phyloP scores from a whole-genome alignment of 805 yeast species.

The Yarrowia bubula region DNA sequence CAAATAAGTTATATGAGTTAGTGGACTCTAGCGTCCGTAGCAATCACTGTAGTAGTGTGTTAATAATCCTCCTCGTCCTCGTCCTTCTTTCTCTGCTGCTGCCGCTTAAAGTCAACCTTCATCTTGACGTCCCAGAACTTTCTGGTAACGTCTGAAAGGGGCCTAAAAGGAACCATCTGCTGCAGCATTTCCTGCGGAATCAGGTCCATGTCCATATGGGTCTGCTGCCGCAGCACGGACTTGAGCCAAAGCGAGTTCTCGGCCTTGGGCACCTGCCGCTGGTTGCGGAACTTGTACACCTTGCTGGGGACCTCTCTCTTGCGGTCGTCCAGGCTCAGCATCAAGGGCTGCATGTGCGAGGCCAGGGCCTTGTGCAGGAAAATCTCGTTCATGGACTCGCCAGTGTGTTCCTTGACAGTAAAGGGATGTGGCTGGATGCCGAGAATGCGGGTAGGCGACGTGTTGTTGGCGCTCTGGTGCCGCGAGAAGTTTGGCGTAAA shows the following conservation, averaged over 20 bases:
- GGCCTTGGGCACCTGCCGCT: not conserved
- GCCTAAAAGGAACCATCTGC: slow-evolving; percentile 26
- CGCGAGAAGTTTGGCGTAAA: slow-evolving; percentile 16
- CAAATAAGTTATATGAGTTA: slow-evolving; percentile 26
- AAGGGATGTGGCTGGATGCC: slow-evolving; percentile 21
- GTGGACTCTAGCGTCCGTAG: not conserved
- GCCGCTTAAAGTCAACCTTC: slow-evolving; percentile 20
- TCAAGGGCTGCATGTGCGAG: slow-evolving; percentile 17
- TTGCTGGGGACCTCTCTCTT: slow-evolving; percentile 12
- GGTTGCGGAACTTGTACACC: slow-evolving; percentile 22
- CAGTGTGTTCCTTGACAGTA: slow-evolving; percentile 22
- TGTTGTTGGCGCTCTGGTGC: not conserved
- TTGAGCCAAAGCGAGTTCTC: slow-evolving; percentile 23
- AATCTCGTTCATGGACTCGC: slow-evolving; percentile 19
- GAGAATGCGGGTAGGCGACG: not conserved
- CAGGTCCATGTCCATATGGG: not conserved
- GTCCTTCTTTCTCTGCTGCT: not conserved
- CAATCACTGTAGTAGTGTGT: not conserved
- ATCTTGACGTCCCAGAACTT: slow-evolving; percentile 24
- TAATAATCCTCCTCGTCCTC: not conserved
- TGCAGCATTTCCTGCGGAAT: slow-evolving; percentile 21
- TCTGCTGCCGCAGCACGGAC: slow-evolving; percentile 20
- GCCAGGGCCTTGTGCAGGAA: slow-evolving; percentile 21
- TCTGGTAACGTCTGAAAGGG: slow-evolving; percentile 17
- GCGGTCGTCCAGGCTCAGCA: slow-evolving; percentile 21